Conservation (phyloP, 371 early-diverging fungal genomes). For the Circinella minor region DNA sequence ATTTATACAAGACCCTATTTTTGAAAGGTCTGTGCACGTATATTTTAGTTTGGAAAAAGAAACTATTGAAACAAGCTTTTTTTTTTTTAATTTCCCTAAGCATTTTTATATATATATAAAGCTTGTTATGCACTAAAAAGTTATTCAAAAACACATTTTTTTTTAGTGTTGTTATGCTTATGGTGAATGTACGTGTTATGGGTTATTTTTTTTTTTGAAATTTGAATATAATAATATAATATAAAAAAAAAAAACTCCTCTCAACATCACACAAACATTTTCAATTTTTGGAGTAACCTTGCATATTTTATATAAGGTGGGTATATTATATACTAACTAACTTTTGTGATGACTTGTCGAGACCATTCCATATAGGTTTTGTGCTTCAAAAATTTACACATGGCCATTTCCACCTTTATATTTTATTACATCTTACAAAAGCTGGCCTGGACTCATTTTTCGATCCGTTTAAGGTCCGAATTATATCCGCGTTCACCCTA, state of each 20-base stretch:
- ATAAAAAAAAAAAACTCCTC: too few relatives aligned
- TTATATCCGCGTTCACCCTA: too few relatives aligned
- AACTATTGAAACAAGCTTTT: not conserved
- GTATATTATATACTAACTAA: not conserved
- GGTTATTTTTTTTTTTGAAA: too few relatives aligned
- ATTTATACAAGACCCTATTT: not conserved
- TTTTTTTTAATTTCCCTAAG: conserved; percentile 4
- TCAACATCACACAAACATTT: not conserved
- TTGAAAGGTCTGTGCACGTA: not conserved
- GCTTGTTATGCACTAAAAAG: too few relatives aligned
- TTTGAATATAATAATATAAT: too few relatives aligned
- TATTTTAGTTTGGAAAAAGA: too few relatives aligned
- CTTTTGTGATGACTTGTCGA: not conserved
- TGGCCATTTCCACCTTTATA: not conserved
- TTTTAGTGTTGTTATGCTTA: too few relatives aligned
- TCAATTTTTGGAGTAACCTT: not conserved
- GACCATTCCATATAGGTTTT: conserved; percentile 1
- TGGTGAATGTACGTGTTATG: too few relatives aligned
- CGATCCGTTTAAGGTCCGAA: not conserved
- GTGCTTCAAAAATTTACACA: not conserved
- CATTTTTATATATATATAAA: too few relatives aligned
- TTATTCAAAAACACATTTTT: too few relatives aligned
- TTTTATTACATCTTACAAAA: not conserved
- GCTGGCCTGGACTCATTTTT: conserved; percentile 5
- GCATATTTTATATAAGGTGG: not conserved